Evolutionary conservation across 768 basidiomycete genomes (phyloP).

Genomic region (Tubosaeta sp.): DNA sequence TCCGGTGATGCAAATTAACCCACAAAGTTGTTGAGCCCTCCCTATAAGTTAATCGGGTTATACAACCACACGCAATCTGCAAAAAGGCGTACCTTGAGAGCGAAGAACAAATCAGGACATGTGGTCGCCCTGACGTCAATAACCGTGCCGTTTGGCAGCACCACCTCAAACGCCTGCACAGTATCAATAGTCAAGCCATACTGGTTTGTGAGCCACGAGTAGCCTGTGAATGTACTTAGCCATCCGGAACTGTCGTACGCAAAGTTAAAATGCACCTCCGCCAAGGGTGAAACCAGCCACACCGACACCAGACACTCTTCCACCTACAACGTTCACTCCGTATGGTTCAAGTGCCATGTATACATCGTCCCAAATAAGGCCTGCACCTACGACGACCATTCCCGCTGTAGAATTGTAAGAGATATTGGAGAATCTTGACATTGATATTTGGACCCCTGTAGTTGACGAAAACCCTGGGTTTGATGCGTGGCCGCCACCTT

Average conservation of each 20-base stretch:
- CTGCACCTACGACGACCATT: conserved; percentile 37
- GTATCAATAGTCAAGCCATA: conserved; percentile 55
- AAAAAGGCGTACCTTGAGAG: conserved; percentile 33
- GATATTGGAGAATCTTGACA: conserved; percentile 42
- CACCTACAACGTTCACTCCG: conserved; percentile 54
- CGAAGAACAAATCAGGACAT: conserved; percentile 40
- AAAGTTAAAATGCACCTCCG: conserved; percentile 36
- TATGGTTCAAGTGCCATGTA: conserved; percentile 46
- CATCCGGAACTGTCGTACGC: not conserved
- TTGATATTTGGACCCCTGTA: conserved; percentile 51
- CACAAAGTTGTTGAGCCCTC: conserved; percentile 61
- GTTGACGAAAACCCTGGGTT: conserved; percentile 60
- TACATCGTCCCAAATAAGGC: conserved; percentile 64
- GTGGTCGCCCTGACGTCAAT: conserved; percentile 28
- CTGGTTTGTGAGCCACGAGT: conserved; percentile 53
- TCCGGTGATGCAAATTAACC: not conserved
- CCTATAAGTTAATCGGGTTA: conserved; percentile 31
- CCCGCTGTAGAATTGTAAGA: conserved; percentile 35
- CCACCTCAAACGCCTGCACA: conserved; percentile 52
- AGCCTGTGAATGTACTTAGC: not conserved
- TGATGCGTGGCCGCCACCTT: conserved; percentile 54
- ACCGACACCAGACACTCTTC: conserved; percentile 49
- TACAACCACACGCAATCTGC: not conserved
- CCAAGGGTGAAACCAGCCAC: conserved; percentile 56
- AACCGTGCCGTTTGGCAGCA: conserved; percentile 42